Evolutionary conservation across 2,329 filamentous ascomycete genomes (phyloP), one percentile per base, ranked within the genome.

Genomic region (Verticillium albo-atrum): DNA sequence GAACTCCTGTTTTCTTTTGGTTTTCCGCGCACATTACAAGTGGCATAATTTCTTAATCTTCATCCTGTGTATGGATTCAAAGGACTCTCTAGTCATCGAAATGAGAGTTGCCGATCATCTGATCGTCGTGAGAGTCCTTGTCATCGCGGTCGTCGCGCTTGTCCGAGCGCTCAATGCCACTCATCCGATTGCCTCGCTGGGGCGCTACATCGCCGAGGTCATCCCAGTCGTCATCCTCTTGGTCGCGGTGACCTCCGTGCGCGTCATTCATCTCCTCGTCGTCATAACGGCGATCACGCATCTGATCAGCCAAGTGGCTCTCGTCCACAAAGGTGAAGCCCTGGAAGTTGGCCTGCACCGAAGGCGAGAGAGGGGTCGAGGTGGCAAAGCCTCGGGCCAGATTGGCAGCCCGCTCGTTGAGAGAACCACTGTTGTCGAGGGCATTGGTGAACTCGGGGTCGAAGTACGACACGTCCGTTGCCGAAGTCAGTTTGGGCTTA

Each of bases 321-420:
- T 98, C 94, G 68, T 98, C 95, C n/a, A 98, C 95, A 73, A 96
- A 99, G 0, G 95, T 99, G 75, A 99, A 99, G 34, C 95, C 95
- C 70, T 95, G 91, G 80, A 99, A 99, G 71, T 98, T 97, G 63
- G 94, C 95, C 76, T 99, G 95, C 76, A 97, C 93, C 2, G 92
- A 96, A 0, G 95, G 95, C 15, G 92, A 97, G 26, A 99, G 80
- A 0, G 95, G 95, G 0, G 95, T 99, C 15, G 91, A 96, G 7
- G 92, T 91, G 6, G 91, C 89, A 70, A 95, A 91, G 37, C 93
- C 93, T 60, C 88, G 88, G 17, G 94, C 92, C 55, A 98, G 75
- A 7, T 91, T 91, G 15, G 92, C 91, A 4, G 95, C 94, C 60
- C 94, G 88, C 68, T 95, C 91, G 70, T 98, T 98, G 60, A 98